phyloP scores from a whole-genome alignment of 306 rosid genomes.

The Cicer pinnatifidum region DNA sequence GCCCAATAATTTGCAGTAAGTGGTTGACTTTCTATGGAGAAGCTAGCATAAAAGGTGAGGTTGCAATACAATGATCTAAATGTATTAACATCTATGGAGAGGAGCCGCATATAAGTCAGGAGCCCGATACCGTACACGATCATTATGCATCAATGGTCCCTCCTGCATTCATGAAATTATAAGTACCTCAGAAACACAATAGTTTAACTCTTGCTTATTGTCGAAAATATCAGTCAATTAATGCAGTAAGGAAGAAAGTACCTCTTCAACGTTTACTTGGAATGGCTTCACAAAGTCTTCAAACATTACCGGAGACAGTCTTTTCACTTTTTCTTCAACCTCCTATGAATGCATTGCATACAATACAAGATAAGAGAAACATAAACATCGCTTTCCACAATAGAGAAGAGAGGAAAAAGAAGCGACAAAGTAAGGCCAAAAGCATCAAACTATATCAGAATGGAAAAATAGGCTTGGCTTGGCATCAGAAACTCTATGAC shows the following conservation, averaged over 20 bases:
- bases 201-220: not conserved
- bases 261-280: conserved; percentile 82
- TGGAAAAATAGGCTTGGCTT: conserved; percentile 29
- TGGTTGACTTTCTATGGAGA: conserved; percentile 23
- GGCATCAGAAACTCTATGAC: not conserved
- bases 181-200: not conserved
- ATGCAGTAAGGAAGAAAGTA: conserved; percentile 45
- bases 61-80: conserved; percentile 36
- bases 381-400: conserved; percentile 17
- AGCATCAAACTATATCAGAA: not conserved
- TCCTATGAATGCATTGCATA: conserved; percentile 55
- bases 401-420: conserved; percentile 15
- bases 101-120: conserved; percentile 81
- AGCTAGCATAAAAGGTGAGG: conserved; percentile 36
- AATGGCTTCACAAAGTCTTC: conserved; percentile 83
- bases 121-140: conserved; percentile 58
- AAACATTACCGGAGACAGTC: conserved; percentile 79
- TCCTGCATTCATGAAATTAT: conserved; percentile 55
- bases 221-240: not conserved
- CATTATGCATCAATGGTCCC: conserved; percentile 76
- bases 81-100: conserved; percentile 74
- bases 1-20: not conserved
- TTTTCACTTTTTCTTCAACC: conserved; percentile 79
- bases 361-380: conserved; percentile 6
- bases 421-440: conserved; percentile 5